phyloP scores from a whole-genome alignment of 805 yeast species.

The Babjeviella inositovora region DNA sequence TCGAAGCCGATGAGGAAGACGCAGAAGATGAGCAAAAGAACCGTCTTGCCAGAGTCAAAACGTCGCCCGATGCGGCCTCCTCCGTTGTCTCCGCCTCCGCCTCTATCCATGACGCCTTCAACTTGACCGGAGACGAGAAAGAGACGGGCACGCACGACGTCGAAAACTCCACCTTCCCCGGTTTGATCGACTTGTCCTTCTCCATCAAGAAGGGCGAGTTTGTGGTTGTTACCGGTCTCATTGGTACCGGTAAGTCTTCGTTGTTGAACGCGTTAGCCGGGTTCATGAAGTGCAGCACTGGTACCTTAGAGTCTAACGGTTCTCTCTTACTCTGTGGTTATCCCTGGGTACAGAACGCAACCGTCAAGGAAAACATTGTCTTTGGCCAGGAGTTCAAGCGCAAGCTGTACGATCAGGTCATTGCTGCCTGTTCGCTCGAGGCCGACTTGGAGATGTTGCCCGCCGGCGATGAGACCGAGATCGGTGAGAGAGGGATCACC shows the following conservation, averaged over 20 bases:
- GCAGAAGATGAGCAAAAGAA: slow-evolving; percentile 6
- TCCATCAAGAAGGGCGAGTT: slow-evolving; percentile 49
- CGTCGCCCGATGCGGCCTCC: neutral
- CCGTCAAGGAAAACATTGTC: slow-evolving; percentile 56
- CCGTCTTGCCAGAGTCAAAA: slow-evolving; percentile 1
- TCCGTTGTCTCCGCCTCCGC: no score
- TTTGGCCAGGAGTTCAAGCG: slow-evolving; percentile 47
- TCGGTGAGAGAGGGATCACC: slow-evolving; percentile 78
- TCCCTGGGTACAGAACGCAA: slow-evolving; percentile 78
- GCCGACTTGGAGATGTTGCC: slow-evolving; percentile 52
- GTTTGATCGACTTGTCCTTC: slow-evolving; percentile 35
- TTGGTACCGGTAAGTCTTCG: slow-evolving; percentile 75
- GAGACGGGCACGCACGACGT: slow-evolving; percentile 1
- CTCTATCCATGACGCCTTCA: no score
- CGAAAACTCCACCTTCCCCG: slow-evolving; percentile 13
- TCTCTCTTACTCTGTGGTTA: slow-evolving; percentile 36
- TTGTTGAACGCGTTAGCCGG: slow-evolving; percentile 60
- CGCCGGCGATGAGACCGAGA: slow-evolving; percentile 65
- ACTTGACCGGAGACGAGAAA: no score
- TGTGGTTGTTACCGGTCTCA: slow-evolving; percentile 61
- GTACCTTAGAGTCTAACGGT: slow-evolving; percentile 37
- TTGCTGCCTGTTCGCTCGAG: slow-evolving; percentile 50
- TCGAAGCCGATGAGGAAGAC: slow-evolving; percentile 3
- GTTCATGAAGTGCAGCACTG: slow-evolving; percentile 39
- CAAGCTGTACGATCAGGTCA: slow-evolving; percentile 30